Base-by-base conservation (phyloP, 2,329 filamentous ascomycete genomes). In the Phoma herbarum region DNA sequence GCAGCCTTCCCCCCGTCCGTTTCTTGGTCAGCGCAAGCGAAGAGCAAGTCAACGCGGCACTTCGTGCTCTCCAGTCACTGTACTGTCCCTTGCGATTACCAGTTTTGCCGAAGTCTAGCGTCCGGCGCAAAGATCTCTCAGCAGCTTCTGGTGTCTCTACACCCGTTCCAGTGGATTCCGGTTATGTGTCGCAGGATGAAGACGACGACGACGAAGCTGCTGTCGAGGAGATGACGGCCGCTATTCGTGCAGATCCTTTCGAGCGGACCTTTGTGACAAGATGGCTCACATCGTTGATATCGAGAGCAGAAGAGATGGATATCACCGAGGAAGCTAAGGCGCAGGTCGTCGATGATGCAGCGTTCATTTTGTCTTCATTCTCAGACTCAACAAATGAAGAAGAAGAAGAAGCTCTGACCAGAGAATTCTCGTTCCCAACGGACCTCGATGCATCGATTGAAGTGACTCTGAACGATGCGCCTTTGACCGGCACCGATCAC, bases 71-170 rank as follows among this genome's bases (percentile, higher is more conserved):
- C 1, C 71, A 72, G 23, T 50, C 62, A 2, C 33, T 77, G 14
- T 77, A 77, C 51, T 76, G 74, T 44, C 74, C 74, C 23, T 58
- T 77, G 29, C 74, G 74, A 28, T 47, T 76, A 26, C 73, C 74
- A 1, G 52, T 49, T 31, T 50, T 72, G 22, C 50, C 64, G 14
- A 66, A 59, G 14, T 49, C 59, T 25, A 62, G 35, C 3, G 33
- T 33, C 18, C 57, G 51, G 50, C 62, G 53, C 37, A 63, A 60
- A 42, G 59, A 61, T 46, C 65, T 52, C n/a, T 53, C 64, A 5
- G 60, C 48, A 10, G 64, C 53, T 7, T 64, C 64, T n/a, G 56
- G 56, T 33, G 44, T 53, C 29, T 57, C 53, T 28, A 69, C 67
- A 14, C 68, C 68, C 9, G 42, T 57, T 11, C 68, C 63, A 3